phyloP scores from a whole-genome alignment of 2,329 filamentous ascomycete genomes.

The Spiromastix sp. region DNA sequence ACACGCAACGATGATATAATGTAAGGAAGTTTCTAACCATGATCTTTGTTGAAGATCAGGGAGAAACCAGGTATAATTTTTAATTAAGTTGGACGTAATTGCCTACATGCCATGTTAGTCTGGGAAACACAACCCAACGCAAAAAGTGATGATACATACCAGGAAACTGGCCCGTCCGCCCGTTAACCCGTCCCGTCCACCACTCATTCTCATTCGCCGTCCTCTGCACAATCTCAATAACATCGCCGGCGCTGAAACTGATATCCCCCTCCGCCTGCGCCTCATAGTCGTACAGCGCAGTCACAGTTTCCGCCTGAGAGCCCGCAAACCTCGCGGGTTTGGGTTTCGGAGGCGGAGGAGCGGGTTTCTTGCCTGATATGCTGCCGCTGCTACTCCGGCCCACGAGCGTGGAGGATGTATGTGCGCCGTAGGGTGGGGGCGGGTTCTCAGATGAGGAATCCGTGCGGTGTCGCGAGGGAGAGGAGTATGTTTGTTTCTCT shows the following conservation, averaged over 20 bases:
- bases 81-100: constrained; percentile 35
- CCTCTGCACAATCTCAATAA: constrained; percentile 75
- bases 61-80: too few species aligned
- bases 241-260: constrained; percentile 77
- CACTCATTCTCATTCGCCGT: constrained; percentile 94
- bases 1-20: too few species aligned
- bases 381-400: constrained; percentile 31
- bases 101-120: constrained; percentile 17
- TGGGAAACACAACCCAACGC: neutral
- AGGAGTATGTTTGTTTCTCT: constrained; percentile 27
- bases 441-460: constrained; percentile 45
- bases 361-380: constrained; percentile 44
- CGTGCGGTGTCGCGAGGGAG: constrained; percentile 23
- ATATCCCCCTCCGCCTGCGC: constrained; percentile 91
- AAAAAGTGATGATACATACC: constrained; percentile 46
- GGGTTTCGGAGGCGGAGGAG: constrained; percentile 63
- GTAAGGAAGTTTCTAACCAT: too few species aligned
- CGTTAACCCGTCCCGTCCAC: constrained; percentile 79
- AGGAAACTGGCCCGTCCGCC: constrained; percentile 84
- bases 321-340: constrained; percentile 64
- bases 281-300: constrained; percentile 90
- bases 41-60: too few species aligned
- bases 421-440: constrained; percentile 61
- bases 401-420: constrained; percentile 25
- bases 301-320: constrained; percentile 64